Evolutionary conservation across 140 eudicot species (phyloP), one percentile per base, ranked within the genome.

Genomic region (Cichorium intybus): DNA sequence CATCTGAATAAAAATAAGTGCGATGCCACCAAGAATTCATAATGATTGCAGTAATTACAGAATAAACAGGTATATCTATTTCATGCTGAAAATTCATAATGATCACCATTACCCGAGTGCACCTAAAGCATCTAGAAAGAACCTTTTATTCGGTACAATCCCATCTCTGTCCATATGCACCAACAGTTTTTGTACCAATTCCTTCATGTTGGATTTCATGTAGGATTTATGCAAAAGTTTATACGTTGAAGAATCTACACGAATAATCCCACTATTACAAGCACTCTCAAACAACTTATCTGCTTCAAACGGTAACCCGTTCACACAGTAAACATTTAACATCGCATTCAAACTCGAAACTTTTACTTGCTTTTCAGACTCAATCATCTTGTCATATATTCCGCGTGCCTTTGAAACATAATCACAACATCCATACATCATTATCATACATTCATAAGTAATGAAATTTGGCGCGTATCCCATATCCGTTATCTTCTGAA

Each of bases 361-460:
- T 48, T 81, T 88, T 18, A 71, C 63, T 63, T 76, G 79, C 64
- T 63, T 78, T 66, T 69, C 86, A 16, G 85, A 74, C 34, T 55
- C 93, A 11, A 69, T 46, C 69, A 85, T 64, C 15, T 55, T 54
- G 23, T 92, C 88, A 67, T 74, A 92, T 65, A 77, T 75, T 16
- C 80, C 95, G 45, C 98, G 81, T 5, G 98, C 96, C 77, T 68
- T 85, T 0, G 95, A 74, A 6, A 81, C 79, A 65, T 77, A 79
- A 57, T 72, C 96, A 59, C 98, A 92, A 27, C 71, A 73, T 22
- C 98, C 98, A 73, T 88, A 85, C 98, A 92, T 88, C 80, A 77
- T 63, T 11, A 92, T 92, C 46, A 92, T 79, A 41, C 92, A 76
- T 74, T 92, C 98, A 66, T 85, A 79, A 0, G 95, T 92, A 27